Evolutionary conservation across 1,284 basidiomycete species (phyloP).

Genomic region (Golubevia pallescens): DNA sequence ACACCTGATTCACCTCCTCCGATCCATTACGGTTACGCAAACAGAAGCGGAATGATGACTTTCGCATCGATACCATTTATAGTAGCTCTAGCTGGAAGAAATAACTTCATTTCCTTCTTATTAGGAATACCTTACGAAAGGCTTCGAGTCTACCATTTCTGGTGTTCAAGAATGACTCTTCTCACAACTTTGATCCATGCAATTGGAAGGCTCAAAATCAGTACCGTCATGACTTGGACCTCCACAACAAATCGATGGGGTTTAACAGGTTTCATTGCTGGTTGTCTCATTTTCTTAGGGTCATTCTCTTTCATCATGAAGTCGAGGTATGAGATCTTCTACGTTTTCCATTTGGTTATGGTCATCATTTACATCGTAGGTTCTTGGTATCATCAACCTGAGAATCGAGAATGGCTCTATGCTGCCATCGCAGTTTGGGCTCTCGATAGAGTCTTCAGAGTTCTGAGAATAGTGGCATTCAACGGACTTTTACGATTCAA

Average conservation of each 20-base stretch:
- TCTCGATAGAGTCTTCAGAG: slow-evolving; percentile 71
- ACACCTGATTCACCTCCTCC: too few relatives aligned
- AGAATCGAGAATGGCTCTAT: slow-evolving; percentile 68
- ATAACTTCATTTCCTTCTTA: slow-evolving; percentile 18
- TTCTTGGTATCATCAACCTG: slow-evolving; percentile 19
- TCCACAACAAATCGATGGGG: slow-evolving; percentile 36
- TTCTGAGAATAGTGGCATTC: slow-evolving; percentile 68
- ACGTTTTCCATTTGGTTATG: slow-evolving; percentile 67
- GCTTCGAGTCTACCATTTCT: slow-evolving; percentile 2
- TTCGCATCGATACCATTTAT: slow-evolving; percentile 60
- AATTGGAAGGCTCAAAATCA: slow-evolving; percentile 11
- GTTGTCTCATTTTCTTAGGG: slow-evolving; percentile 66
- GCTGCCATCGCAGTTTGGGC: slow-evolving; percentile 74
- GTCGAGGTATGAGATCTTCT: slow-evolving; percentile 68
- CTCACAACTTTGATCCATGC: slow-evolving; percentile 19
- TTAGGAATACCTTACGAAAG: slow-evolving; percentile 21
- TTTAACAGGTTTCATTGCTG: slow-evolving; percentile 65
- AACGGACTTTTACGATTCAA: slow-evolving; percentile 68
- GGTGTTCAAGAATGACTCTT: slow-evolving; percentile 9
- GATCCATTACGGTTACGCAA: too few relatives aligned
- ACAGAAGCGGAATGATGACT: too few relatives aligned
- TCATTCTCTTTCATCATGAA: slow-evolving; percentile 67
- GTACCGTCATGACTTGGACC: not conserved
- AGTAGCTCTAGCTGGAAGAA: slow-evolving; percentile 34
- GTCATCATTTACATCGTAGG: slow-evolving; percentile 43